Evolutionary conservation across 352 stramenopile genomes (phyloP).

Genomic region (Phytophthora macrochlamydospora): DNA sequence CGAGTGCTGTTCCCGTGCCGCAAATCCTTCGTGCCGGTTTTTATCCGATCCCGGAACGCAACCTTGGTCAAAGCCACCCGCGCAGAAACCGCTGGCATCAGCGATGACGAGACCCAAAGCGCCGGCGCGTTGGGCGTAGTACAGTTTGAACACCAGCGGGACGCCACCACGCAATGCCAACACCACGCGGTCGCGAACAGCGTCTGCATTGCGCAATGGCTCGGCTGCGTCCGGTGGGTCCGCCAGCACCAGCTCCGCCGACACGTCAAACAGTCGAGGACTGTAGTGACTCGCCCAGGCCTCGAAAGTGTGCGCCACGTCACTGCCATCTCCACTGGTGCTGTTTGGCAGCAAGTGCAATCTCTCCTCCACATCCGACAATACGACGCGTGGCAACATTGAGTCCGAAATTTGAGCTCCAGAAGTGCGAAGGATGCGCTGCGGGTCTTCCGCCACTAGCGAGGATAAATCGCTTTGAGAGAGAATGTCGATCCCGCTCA

Average conservation of each 20-base stretch:
- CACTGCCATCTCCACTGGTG: constrained; percentile 3
- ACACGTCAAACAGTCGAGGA: constrained; percentile 67
- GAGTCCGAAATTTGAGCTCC: constrained; percentile 22
- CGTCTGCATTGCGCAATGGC: constrained; percentile 53
- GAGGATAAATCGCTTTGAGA: constrained; percentile 33
- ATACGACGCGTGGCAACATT: constrained; percentile 35
- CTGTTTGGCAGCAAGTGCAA: constrained; percentile 32
- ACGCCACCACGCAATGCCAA: constrained; percentile 55
- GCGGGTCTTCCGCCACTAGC: constrained; percentile 24
- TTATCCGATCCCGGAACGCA: constrained; percentile 69
- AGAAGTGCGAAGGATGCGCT: constrained; percentile 28
- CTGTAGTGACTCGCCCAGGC: constrained; percentile 77
- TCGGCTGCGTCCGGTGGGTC: constrained; percentile 62
- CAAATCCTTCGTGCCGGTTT: constrained; percentile 61
- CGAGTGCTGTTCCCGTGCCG: constrained; percentile 49
- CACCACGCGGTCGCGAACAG: constrained; percentile 63
- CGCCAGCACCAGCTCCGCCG: constrained; percentile 64
- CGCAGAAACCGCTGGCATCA: constrained; percentile 52
- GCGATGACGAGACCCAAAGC: constrained; percentile 71
- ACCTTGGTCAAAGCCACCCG: constrained; percentile 62
- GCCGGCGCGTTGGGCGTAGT: constrained; percentile 64
- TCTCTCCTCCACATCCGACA: constrained; percentile 66
- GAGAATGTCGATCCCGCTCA: constrained; percentile 31
- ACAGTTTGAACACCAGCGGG: constrained; percentile 73
- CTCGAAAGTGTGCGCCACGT: constrained; percentile 39